Percentiles rank a stretch among this genome's conserved stretches.
Evolutionary conservation across 306 rosid genomes (phyloP).

Genomic region (Astragalus glycyphyllos): DNA sequence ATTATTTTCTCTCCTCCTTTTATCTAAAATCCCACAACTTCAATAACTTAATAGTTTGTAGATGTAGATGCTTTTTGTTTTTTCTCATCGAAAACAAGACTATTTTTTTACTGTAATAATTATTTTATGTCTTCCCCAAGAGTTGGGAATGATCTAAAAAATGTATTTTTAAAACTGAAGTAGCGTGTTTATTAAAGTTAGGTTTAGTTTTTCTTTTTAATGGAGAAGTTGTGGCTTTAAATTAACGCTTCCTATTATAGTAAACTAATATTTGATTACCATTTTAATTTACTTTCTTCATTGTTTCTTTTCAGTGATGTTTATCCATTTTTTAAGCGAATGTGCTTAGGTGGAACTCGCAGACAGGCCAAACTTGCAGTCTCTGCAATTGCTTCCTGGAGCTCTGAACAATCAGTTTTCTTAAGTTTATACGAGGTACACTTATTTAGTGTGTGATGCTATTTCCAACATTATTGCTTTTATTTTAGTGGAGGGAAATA

Average conservation of each 20-base stretch:
- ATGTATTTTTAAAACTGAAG: neutral
- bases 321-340: slow-evolving; percentile 64
- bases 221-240: slow-evolving; percentile 30
- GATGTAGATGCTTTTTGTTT: neutral
- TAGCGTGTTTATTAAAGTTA: neutral
- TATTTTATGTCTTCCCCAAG: slow-evolving; percentile 21
- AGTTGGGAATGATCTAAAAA: neutral
- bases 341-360: slow-evolving; percentile 82
- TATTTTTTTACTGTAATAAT: neutral
- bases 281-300: slow-evolving; percentile 31
- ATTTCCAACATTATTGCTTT: slow-evolving; percentile 17
- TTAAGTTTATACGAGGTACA: slow-evolving; percentile 69
- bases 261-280: slow-evolving; percentile 19
- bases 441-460: slow-evolving; percentile 26
- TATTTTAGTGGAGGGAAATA: slow-evolving; percentile 26
- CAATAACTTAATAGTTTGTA: neutral
- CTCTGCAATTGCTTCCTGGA: slow-evolving; percentile 72
- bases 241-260: neutral
- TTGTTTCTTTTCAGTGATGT: slow-evolving; percentile 62
- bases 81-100: slow-evolving; percentile 3
- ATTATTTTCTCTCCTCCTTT: too few species aligned
- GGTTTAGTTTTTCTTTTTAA: slow-evolving; percentile 10
- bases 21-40: too few species aligned
- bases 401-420: slow-evolving; percentile 57
- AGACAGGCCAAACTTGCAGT: slow-evolving; percentile 76